Evolutionary conservation across 768 basidiomycete species (phyloP).

Genomic region (Fomitopsis pulvina): DNA sequence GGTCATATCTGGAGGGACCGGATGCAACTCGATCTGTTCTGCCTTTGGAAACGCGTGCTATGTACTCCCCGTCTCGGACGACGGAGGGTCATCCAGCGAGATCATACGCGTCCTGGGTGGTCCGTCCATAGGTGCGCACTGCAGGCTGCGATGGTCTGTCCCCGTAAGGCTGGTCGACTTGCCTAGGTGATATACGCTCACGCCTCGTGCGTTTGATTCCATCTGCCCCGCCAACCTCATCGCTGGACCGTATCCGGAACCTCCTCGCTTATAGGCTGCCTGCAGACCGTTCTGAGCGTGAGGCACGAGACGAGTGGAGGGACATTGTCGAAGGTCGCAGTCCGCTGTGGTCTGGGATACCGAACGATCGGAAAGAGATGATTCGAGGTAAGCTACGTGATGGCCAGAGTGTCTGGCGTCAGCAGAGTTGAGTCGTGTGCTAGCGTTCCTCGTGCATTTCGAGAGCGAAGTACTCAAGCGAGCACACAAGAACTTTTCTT

Average conservation of each 20-base stretch:
- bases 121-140: constrained; percentile 62
- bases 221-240: constrained; percentile 45
- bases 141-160: not conserved
- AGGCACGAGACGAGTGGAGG: constrained; percentile 87
- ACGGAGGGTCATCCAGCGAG: constrained; percentile 93
- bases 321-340: constrained; percentile 87
- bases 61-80: constrained; percentile 90
- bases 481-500: constrained; percentile 92
- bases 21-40: constrained; percentile 85
- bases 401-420: not conserved
- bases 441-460: constrained; percentile 91
- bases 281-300: constrained; percentile 54
- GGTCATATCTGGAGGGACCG: constrained; percentile 90
- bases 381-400: constrained; percentile 58
- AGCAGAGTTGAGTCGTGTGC: not conserved
- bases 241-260: constrained; percentile 65
- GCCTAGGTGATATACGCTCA: constrained; percentile 79
- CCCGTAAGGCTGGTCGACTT: not conserved
- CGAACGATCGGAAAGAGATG: constrained; percentile 84
- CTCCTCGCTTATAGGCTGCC: constrained; percentile 81
- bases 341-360: constrained; percentile 76
- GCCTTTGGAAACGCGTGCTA: constrained; percentile 78
- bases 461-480: constrained; percentile 82
- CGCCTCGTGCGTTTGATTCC: constrained; percentile 87
- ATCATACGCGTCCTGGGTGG: constrained; percentile 88